A percentile compares a stretch with the other conserved stretches of the same genome.
phyloP scores from a whole-genome alignment of 805 yeast genomes.

The Clavispora phyllophila region DNA sequence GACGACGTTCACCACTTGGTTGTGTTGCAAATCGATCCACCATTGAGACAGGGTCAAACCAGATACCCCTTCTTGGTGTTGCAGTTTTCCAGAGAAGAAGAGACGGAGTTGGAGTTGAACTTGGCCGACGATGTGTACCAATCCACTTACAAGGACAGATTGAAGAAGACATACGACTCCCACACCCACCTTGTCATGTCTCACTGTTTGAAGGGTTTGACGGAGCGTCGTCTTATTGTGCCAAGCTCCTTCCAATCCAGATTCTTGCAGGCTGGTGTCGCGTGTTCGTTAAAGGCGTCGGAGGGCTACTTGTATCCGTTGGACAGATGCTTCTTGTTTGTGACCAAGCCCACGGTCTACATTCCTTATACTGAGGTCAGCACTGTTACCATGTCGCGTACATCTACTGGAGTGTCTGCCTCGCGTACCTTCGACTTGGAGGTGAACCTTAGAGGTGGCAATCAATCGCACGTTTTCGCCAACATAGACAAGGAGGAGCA shows the following conservation, averaged over 20 bases:
- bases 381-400: slow-evolving; percentile 77
- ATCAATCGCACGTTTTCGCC: slow-evolving; percentile 74
- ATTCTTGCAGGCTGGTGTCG: slow-evolving; percentile 76
- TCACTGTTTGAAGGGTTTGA: slow-evolving; percentile 83
- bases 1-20: slow-evolving; percentile 88
- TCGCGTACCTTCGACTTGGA: slow-evolving; percentile 93
- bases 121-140: slow-evolving; percentile 78
- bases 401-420: slow-evolving; percentile 67
- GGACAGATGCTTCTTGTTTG: slow-evolving; percentile 84
- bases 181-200: slow-evolving; percentile 82
- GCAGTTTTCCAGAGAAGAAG: slow-evolving; percentile 88
- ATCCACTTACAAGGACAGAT: slow-evolving; percentile 65
- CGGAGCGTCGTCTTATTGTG: slow-evolving; percentile 77
- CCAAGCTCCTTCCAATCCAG: slow-evolving; percentile 80
- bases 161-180: slow-evolving; percentile 74
- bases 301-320: slow-evolving; percentile 93
- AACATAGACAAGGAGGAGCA: slow-evolving; percentile 90
- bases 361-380: slow-evolving; percentile 82
- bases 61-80: slow-evolving; percentile 87
- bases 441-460: slow-evolving; percentile 58
- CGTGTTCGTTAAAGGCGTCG: slow-evolving; percentile 89
- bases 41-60: slow-evolving; percentile 96
- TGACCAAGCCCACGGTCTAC: slow-evolving; percentile 90
- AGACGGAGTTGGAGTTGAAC: slow-evolving; percentile 83
- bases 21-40: slow-evolving; percentile 91